Base-by-base conservation (phyloP, 768 basidiomycete species). In the Mycena polygramma region DNA sequence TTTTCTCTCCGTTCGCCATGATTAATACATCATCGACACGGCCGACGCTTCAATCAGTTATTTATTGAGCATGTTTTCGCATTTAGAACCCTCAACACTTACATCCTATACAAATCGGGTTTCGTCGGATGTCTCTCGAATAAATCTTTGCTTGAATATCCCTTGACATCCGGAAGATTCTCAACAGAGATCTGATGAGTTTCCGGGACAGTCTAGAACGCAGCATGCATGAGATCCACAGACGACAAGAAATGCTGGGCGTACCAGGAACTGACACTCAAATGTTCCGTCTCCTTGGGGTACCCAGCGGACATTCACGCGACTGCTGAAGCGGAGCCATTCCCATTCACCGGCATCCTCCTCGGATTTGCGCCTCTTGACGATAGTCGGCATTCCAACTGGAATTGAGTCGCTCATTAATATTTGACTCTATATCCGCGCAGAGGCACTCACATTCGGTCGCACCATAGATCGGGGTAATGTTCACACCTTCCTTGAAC, bases 261-360 rank as follows among this genome's bases (percentile, higher is more conserved):
- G 30, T 19, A 85, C 85, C 74, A 85, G 62, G 15, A 82, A 75
- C 37, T 83, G 83, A 30, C 77, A 79, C 57, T 85, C 85, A 54
- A 76, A 84, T 1, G 79, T 78, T 19, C 79, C 82, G 35, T 84
- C 81, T 0, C 75, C 82, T 55, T 82, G 83, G 8, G 78, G 68
- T 1, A 76, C 73, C 85, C 85, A 85, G 13, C 80, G 67, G 19
- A 82, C 68, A 11, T 73, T 74, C 0, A 71, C 63, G 4, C 77
- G 69, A 1, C 78, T 77, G n/a, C 68, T 71, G 64, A 81, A 74
- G 36, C 63, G 57, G 9, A 81, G 75, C 79, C 81, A 86, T 10
- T 78, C 76, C 74, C 78, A 79, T 24, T 71, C 73, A 7, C 79
- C 77, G 5, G 75, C 71, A 13, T 77, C 76, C 6, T 66, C 69